phyloP scores from a whole-genome alignment of 2,329 filamentous ascomycete genomes.

The Ceratocystis huliohia region DNA sequence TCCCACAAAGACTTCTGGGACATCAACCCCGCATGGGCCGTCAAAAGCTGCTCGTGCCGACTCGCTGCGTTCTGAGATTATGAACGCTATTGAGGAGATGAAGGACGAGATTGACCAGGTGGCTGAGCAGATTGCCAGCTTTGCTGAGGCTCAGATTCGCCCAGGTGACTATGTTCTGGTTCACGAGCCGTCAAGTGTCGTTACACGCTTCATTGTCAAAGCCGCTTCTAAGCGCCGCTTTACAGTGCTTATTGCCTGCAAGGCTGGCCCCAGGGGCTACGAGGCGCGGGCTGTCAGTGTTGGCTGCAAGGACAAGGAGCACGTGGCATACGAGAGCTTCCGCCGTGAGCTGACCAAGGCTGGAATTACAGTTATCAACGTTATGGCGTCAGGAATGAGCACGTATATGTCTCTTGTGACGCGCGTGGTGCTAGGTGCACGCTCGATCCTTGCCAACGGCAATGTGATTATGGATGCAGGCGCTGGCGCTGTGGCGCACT shows the following conservation, averaged over 20 bases:
- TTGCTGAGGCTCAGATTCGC: slow-evolving; percentile 84
- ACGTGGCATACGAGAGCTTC: slow-evolving; percentile 41
- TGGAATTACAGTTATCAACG: slow-evolving; percentile 70
- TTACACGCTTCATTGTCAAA: slow-evolving; percentile 78
- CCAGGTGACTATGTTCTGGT: slow-evolving; percentile 86
- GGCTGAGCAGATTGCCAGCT: slow-evolving; percentile 81
- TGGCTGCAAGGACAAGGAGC: slow-evolving; percentile 12
- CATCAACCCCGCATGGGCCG: slow-evolving; percentile 39
- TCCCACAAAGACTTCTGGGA: slow-evolving; percentile 36
- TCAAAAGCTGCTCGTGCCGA: slow-evolving; percentile 32
- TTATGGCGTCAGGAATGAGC: slow-evolving; percentile 75
- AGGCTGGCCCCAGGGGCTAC: slow-evolving; percentile 31
- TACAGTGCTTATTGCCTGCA: slow-evolving; percentile 74
- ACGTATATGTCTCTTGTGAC: slow-evolving; percentile 91
- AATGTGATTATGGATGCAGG: slow-evolving; percentile 74
- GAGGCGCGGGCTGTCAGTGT: slow-evolving; percentile 26
- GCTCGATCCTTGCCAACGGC: slow-evolving; percentile 78
- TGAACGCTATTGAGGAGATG: slow-evolving; percentile 89
- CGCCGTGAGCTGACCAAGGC: slow-evolving; percentile 64
- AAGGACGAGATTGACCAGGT: slow-evolving; percentile 89
- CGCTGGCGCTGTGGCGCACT: slow-evolving; percentile 69
- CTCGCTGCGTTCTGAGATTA: slow-evolving; percentile 76
- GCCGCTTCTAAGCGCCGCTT: slow-evolving; percentile 85
- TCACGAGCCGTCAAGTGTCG: slow-evolving; percentile 71
- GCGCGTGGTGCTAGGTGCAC: slow-evolving; percentile 84